A percentile compares a stretch with the other conserved stretches of the same genome.
Evolutionary conservation across 2,329 filamentous ascomycete species (phyloP).

Genomic region (Aureobasidium zeae): DNA sequence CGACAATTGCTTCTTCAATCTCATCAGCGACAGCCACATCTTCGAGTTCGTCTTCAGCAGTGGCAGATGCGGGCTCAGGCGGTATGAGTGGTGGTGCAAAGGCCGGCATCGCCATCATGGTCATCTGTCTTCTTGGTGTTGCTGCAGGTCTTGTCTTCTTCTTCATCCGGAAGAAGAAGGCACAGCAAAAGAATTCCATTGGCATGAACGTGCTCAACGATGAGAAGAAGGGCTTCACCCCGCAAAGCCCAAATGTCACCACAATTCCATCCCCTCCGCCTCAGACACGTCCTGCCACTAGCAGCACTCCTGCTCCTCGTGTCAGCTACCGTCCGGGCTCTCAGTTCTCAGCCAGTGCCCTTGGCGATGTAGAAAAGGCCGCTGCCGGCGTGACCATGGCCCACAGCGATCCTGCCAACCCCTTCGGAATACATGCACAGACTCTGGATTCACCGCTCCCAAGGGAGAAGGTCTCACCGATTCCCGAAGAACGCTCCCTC

Average conservation of each 20-base stretch:
- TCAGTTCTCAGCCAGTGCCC: constrained; percentile 65
- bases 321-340: constrained; percentile 78
- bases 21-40: constrained; percentile 3
- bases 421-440: constrained; percentile 30
- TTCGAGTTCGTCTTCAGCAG: constrained; percentile 6
- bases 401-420: constrained; percentile 29
- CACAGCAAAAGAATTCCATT: constrained; percentile 37
- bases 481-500: constrained; percentile 13
- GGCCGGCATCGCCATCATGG: constrained; percentile 77
- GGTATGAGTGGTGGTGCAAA: constrained; percentile 47
- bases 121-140: constrained; percentile 59
- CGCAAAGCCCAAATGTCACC: constrained; percentile 20
- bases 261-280: constrained; percentile 28
- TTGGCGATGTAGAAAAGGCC: constrained; percentile 33
- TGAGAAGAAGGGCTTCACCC: constrained; percentile 31
- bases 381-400: constrained; percentile 22
- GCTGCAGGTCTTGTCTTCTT: constrained; percentile 62
- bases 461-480: constrained; percentile 24
- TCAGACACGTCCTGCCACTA: constrained; percentile 33
- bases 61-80: background rate
- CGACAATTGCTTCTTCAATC: constrained; percentile 10
- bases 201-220: constrained; percentile 27
- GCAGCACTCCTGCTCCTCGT: constrained; percentile 56
- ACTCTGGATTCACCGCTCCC: constrained; percentile 29
- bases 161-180: constrained; percentile 63